Conservation (phyloP, 106 monocot genomes). For the Dioscorea zingiberensis region DNA sequence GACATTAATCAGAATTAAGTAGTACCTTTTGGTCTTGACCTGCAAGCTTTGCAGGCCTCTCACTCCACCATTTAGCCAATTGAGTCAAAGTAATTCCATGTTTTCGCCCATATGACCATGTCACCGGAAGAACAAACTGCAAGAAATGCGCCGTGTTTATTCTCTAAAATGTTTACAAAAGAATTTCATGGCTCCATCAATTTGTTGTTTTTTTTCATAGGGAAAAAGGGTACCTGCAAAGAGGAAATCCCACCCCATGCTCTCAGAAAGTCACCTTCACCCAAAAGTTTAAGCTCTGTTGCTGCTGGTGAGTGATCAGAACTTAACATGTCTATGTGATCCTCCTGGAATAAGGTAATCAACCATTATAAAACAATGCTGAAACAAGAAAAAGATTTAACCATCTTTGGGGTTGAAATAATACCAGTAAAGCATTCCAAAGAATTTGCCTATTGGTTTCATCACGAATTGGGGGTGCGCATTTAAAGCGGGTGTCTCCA, state of each 20-base stretch:
- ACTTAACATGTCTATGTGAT: constrained; percentile 84
- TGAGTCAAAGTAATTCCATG: constrained; percentile 70
- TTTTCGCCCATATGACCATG: constrained; percentile 75
- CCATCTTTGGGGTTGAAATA: too few relatives aligned
- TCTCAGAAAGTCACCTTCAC: constrained; percentile 82
- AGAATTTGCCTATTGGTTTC: constrained; percentile 56
- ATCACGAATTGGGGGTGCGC: constrained; percentile 92
- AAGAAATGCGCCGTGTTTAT: too few relatives aligned
- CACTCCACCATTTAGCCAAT: constrained; percentile 79
- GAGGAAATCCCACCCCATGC: constrained; percentile 99
- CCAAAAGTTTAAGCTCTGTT: constrained; percentile 77
- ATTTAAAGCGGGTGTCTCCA: constrained; percentile 96
- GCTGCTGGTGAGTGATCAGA: constrained; percentile 94
- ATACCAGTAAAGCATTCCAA: constrained; percentile 86
- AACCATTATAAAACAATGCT: neutral
- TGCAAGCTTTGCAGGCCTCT: constrained; percentile 80
- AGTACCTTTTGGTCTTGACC: constrained; percentile 68
- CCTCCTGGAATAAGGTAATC: constrained; percentile 39
- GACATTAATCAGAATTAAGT: too few relatives aligned
- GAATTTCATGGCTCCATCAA: too few relatives aligned
- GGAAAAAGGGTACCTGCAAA: constrained; percentile 47
- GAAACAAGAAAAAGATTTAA: neutral
- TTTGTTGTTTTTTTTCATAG: neutral
- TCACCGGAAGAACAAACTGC: constrained; percentile 92
- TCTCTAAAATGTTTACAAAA: too few relatives aligned